Evolutionary conservation across 805 yeast genomes (phyloP).

Genomic region (Hanseniaspora valbyensis): DNA sequence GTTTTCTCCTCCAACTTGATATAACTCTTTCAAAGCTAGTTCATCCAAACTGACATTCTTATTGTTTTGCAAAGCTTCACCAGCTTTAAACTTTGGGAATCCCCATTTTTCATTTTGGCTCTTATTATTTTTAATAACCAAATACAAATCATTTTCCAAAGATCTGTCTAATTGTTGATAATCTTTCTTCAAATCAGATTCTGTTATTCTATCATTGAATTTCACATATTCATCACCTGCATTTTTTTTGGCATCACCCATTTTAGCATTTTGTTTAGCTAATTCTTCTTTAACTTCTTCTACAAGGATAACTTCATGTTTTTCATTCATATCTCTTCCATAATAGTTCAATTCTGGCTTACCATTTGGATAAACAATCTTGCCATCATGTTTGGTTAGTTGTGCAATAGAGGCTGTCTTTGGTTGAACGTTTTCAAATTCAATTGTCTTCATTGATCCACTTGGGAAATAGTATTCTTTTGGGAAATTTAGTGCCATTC

Average conservation of each 20-base stretch:
- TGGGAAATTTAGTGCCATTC: constrained; percentile 97
- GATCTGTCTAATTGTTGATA: constrained; percentile 62
- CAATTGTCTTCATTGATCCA: constrained; percentile 51
- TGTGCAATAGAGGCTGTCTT: constrained; percentile 68
- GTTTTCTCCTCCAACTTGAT: constrained; percentile 56
- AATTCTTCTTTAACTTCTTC: constrained; percentile 34
- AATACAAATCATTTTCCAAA: constrained; percentile 67
- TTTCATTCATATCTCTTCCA: constrained; percentile 75
- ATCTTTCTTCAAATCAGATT: constrained; percentile 61
- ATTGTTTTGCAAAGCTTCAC: constrained; percentile 23
- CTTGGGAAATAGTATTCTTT: constrained; percentile 80
- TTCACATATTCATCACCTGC: constrained; percentile 29
- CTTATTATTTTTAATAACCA: constrained; percentile 44
- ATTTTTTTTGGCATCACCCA: constrained; percentile 42
- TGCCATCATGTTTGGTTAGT: constrained; percentile 63
- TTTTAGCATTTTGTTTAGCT: constrained; percentile 38
- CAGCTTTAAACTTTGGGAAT: constrained; percentile 59
- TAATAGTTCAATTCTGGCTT: constrained; percentile 67
- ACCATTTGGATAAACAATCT: constrained; percentile 71
- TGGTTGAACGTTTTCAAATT: constrained; percentile 25
- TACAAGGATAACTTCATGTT: constrained; percentile 71
- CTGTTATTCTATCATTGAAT: constrained; percentile 53
- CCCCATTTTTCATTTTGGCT: constrained; percentile 41
- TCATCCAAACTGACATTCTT: constrained; percentile 44
- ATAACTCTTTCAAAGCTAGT: constrained; percentile 65